Base-by-base conservation (phyloP, 495 filamentous ascomycete species). In the Aspergillus coremiiformis region DNA sequence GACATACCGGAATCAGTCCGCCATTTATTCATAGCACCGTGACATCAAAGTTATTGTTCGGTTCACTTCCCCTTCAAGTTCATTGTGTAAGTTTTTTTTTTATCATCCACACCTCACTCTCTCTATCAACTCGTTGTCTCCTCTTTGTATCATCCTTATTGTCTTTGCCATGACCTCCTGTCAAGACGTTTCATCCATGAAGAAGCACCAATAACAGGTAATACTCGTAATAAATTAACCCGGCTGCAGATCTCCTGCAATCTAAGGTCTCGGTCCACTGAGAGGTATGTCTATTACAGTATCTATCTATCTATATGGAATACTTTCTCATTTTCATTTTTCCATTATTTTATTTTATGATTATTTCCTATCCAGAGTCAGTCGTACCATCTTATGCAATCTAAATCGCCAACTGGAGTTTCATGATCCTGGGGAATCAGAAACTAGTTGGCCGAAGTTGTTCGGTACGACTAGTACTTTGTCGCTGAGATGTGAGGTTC, bases 181-280 rank as follows among this genome's bases (percentile, higher is more conserved):
- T 35, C 32, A 35, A 14, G 17, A 20, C 60, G 61, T 58, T 51
- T 61, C 61, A 61, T 58, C 62, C 54, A 68, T 70, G 64, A 57
- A 62, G 59, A 66, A 63, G 53, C 65, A 53, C 44, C 53, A 45
- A 27, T 42, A 52, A 44, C 49, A n/a, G n/a, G n/a, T n/a, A 49
- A 32, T 49, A 32, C 49, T 41, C 19, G 27, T 52, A 58, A 64
- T 44, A 61, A n/a, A n/a, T n/a, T n/a, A n/a, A 52, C 47, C 37
- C 54, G 42, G 57, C 57, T 45, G 59, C 64, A 55, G 64, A 66
- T 65, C 60, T 58, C 39, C 55, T 64, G 46, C 60, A 61, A 45
- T 53, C 62, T 52, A 55, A 53, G 37, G 17, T 49, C 64, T 64
- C 49, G 49, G 61, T 56, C 61, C 49, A 51, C 49, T 44, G 32